A percentile compares a stretch with the other conserved stretches of the same genome.
phyloP scores from a whole-genome alignment of 371 early-diverging fungal species.

The Lichtheimia ramosa region DNA sequence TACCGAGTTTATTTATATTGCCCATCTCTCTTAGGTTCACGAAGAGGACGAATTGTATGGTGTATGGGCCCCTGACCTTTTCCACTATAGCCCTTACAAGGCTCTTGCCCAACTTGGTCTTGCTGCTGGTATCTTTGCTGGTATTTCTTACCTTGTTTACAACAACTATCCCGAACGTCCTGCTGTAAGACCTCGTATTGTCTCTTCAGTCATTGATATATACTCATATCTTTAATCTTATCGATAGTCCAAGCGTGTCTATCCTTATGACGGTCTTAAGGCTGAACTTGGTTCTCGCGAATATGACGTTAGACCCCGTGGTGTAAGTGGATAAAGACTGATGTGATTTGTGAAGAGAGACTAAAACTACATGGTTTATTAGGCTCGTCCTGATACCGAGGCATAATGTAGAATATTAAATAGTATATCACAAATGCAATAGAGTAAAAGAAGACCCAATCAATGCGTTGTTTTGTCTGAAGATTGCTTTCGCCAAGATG shows the following conservation, averaged over 20 bases:
- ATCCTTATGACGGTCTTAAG: constrained; percentile 51
- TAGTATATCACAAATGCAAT: too few species aligned
- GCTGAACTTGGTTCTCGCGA: constrained; percentile 51
- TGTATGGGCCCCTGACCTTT: constrained; percentile 68
- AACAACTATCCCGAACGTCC: constrained; percentile 48
- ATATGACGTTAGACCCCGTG: constrained; percentile 44
- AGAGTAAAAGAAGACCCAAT: too few species aligned
- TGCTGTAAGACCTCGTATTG: constrained; percentile 27
- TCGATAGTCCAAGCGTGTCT: constrained; percentile 41
- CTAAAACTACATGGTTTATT: too few species aligned
- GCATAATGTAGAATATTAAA: too few species aligned
- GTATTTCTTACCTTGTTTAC: constrained; percentile 44
- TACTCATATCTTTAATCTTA: too few species aligned
- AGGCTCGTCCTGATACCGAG: too few species aligned
- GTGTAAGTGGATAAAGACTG: constrained; percentile 23
- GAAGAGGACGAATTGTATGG: constrained; percentile 65
- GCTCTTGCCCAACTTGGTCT: constrained; percentile 52
- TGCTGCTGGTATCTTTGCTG: constrained; percentile 35
- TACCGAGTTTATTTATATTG: too few species aligned
- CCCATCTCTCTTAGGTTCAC: constrained; percentile 41
- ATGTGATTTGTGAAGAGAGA: too few species aligned
- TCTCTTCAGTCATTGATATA: too few species aligned
- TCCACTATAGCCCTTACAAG: constrained; percentile 54
- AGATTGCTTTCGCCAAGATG: neutral
- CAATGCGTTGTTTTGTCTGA: too few species aligned